Evolutionary conservation across 257 asterid species (phyloP), one percentile per base, ranked within the genome.

Genomic region (Paulownia fortunei): DNA sequence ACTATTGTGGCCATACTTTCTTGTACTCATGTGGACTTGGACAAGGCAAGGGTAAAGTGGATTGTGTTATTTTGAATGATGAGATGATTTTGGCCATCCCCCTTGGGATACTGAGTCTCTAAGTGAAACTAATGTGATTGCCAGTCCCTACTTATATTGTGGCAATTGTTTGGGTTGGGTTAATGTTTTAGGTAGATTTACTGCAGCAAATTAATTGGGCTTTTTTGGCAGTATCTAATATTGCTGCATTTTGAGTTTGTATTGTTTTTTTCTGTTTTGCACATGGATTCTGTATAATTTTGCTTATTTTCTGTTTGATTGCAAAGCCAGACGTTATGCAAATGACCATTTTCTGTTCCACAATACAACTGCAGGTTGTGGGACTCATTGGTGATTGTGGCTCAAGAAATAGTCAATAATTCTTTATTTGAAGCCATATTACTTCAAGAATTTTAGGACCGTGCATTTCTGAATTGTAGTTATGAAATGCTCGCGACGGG

Each of bases 341-440:
- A 84, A 78, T 88, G 92, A 86, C 92, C 70, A 73, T 81, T 77
- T 74, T 82, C 66, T 88, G 85, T 85, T 88, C 87, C 87, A 72
- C 84, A 79, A 82, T 87, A 82, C 85, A 36, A 84, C 89, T 91
- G 95, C 97, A 92, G 97, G 95, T 86, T 83, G 84, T 84, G 86
- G 89, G 89, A 90, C 81, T 83, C 93, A 77, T 56, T 72, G 92
- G 83, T 89, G 93, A 82, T 82, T 83, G 85, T 89, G 91, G 94
- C 84, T 79, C 92, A 83, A 88, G 70, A 77, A 72, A 74, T 83
- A 83, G 73, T 52, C 86, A 82, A 71, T 86, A 81, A 56, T 68
- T 86, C 86, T 84, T 82, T 86, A 76, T 87, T 80, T 87, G 87
- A 85, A 78, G 91, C 89, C 85, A 82, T 68, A 78, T 75, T 76